phyloP scores from a whole-genome alignment of 257 asterid species.

The Jasminum sambac region DNA sequence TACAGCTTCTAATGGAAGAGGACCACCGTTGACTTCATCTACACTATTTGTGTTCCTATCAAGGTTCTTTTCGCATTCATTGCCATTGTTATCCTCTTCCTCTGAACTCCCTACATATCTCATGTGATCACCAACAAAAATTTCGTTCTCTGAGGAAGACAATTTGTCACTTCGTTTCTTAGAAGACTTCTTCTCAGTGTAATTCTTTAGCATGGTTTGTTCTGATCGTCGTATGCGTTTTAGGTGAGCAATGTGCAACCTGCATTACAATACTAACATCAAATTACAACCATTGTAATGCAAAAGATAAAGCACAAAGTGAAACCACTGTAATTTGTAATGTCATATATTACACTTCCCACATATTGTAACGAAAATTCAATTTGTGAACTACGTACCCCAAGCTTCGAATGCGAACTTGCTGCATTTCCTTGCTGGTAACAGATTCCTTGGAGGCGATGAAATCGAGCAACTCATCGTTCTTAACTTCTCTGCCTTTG shows the following conservation, averaged over 20 bases:
- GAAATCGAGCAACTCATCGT: constrained; percentile 63
- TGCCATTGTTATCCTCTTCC: constrained; percentile 45
- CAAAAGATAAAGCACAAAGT: no score
- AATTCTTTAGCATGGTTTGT: constrained; percentile 35
- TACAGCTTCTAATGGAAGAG: constrained; percentile 89
- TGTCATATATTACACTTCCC: no score
- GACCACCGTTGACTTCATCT: constrained; percentile 72
- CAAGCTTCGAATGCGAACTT: constrained; percentile 73
- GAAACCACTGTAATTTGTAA: not conserved
- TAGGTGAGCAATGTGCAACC: constrained; percentile 32
- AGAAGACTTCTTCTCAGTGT: constrained; percentile 39
- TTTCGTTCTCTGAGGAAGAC: constrained; percentile 45
- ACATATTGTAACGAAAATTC: not conserved
- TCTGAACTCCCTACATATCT: constrained; percentile 69
- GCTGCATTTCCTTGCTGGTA: constrained; percentile 58
- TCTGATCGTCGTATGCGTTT: constrained; percentile 50
- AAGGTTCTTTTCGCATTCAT: constrained; percentile 40
- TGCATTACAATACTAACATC: not conserved
- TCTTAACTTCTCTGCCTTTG: constrained; percentile 32
- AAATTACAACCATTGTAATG: not conserved
- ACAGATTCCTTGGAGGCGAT: constrained; percentile 56
- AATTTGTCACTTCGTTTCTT: constrained; percentile 48
- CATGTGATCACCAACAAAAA: constrained; percentile 64
- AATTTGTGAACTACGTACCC: constrained; percentile 53
- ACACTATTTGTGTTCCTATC: constrained; percentile 28